These are phyloP conservation scores for Pyronema omphalodes DNA, from an alignment of 495 filamentous ascomycete species.

Conservation along the genomic window DNA sequence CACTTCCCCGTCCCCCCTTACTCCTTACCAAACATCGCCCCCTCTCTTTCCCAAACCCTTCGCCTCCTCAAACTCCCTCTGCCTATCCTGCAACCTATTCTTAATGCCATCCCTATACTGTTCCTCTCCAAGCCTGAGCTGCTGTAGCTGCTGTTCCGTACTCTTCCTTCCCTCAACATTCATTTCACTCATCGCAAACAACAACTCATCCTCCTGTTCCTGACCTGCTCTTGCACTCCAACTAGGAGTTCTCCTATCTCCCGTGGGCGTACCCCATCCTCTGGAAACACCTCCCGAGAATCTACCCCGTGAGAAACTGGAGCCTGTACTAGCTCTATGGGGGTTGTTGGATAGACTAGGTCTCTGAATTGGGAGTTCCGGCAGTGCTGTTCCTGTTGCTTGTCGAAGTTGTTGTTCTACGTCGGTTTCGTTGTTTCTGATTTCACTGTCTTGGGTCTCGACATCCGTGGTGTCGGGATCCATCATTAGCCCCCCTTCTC, in stretches of 20 bases:
- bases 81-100: no score
- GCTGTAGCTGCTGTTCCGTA: conserved; percentile 10
- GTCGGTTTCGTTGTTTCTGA: conserved; percentile 7
- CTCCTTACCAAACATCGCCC: no score
- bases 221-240: conserved; percentile 8
- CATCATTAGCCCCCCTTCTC: conserved; percentile 2
- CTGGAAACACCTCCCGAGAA: conserved; percentile 4
- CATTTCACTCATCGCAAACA: conserved; percentile 25
- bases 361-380: conserved; percentile 10
- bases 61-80: no score
- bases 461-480: no score
- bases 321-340: conserved; percentile 2
- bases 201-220: conserved; percentile 19
- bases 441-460: no score
- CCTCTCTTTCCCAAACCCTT: no score
- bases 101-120: no score
- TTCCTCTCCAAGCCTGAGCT: no score
- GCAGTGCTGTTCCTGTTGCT: conserved; percentile 17
- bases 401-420: conserved; percentile 13
- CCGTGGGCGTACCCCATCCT: not conserved
- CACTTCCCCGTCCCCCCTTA: no score
- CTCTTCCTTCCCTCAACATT: conserved; percentile 17
- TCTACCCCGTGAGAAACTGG: conserved; percentile 6
- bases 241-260: conserved; percentile 15
- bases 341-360: conserved; percentile 3